These are phyloP conservation scores for Adansonia rubrostipa DNA, from an alignment of 441 rosid genomes.

Conservation along the genomic window DNA sequence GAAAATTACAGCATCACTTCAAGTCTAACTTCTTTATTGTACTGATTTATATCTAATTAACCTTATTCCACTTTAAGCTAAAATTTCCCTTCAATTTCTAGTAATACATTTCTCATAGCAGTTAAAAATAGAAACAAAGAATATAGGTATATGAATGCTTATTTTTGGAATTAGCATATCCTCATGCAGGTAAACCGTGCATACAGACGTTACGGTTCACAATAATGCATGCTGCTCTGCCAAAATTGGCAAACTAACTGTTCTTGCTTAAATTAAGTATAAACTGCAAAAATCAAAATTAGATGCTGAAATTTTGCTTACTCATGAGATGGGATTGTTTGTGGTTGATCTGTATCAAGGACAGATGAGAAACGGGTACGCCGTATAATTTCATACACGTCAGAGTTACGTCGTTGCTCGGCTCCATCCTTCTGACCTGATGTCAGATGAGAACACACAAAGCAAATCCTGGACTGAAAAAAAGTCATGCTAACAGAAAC, in stretches of 20 bases:
- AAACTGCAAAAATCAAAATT: conserved; percentile 5
- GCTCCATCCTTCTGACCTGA: conserved; percentile 98
- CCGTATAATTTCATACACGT: conserved; percentile 78
- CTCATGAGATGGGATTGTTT: conserved; percentile 94
- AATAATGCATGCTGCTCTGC: background rate
- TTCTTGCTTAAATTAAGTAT: background rate
- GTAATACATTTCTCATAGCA: background rate
- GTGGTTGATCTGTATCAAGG: conserved; percentile 78
- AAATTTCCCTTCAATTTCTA: background rate
- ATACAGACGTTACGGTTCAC: background rate
- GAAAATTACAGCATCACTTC: background rate
- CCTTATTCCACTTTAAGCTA: background rate
- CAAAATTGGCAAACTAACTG: background rate
- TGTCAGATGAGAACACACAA: conserved; percentile 95
- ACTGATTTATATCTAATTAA: background rate
- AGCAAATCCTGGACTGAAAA: conserved; percentile 92
- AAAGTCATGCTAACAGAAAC: conserved; percentile 96
- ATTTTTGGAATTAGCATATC: background rate
- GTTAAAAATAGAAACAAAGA: background rate
- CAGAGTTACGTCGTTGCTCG: conserved; percentile 85
- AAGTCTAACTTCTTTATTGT: background rate
- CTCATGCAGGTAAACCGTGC: background rate
- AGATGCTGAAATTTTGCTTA: conserved; percentile 45
- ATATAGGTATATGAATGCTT: background rate
- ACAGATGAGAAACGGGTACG: conserved; percentile 83